Base-by-base conservation (phyloP, 768 basidiomycete genomes). In the Fistulinella prunicolor region DNA sequence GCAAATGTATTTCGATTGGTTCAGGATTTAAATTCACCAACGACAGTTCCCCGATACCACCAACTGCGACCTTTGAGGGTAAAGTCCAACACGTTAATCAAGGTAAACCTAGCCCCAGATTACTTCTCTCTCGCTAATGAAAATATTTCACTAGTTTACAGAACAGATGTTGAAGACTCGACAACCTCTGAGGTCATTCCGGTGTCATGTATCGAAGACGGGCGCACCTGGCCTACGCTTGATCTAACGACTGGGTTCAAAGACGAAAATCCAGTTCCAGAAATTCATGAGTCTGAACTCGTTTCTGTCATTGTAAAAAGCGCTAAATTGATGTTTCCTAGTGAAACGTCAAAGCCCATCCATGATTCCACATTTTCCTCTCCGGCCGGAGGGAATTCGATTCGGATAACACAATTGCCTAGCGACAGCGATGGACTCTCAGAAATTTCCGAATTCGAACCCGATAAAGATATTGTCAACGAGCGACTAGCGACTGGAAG, bases 391-490 rank as follows among this genome's bases (percentile, higher is more conserved):
- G 35, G 34, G 12, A 39, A 51, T 28, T 59, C 29, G 14, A 43
- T 35, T 3, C 14, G 21, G 29, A n/a, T 13, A 26, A 22, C 9
- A 10, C 37, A 10, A 14, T 38, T 51, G n/a, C 57, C 60, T 51
- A 58, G 49, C 17, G 50, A 46, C 43, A 29, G 36, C 40, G 58
- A 68, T 21, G 62, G 60, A 20, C 47, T 65, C 22, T 70, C 70
- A 22, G 66, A 72, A 39, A 56, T 70, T 49, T 70, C 70, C 16
- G 62, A 69, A 32, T 56, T 64, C 38, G 60, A 60, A 44, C 17
- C 42, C 9, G 49, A 64, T 34, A 10, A 34, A 17, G 28, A 32
- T 22, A 9, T 9, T 7, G 4, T 36, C 20, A 32, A 26, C 26
- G 37, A 46, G 17, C 41, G 13, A 20, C 10, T 6, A 23, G 30